Evolutionary conservation across 441 rosid species (phyloP), one percentile per base, ranked within the genome.

Genomic region (Populus hybrid): DNA sequence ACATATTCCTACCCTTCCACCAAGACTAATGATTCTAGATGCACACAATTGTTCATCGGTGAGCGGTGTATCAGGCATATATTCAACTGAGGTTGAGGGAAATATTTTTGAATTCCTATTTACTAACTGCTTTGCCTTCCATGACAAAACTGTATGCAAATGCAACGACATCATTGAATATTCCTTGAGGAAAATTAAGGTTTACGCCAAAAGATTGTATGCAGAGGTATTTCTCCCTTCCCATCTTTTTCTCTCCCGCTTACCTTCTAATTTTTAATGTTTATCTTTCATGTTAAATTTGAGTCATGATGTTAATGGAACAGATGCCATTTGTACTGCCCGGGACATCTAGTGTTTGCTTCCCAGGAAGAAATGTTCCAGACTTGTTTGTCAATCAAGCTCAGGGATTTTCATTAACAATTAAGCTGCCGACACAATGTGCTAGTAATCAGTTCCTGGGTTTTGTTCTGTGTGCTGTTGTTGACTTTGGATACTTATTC

Each of bases 301-400:
- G 0, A 40, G 53, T 46, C 53, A 46, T 46, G 53, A 3, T 69
- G 35, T n/a, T 69, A 9, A 12, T 75, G 77, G 0, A 75, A 35
- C 73, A 61, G 77, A 53, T 8, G 53, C 4, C 16, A 61, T 28
- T 11, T 50, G 6, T 61, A 10, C n/a, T 40, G 36, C 59, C 35
- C 0, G 59, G 26, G 6, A 40, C 36, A 36, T 28, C 70, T 10
- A 50, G 28, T 12, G 10, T 69, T 23, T 76, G 70, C 40, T 34
- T 77, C 20, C 71, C 77, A 18, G 82, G 82, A 63, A 30, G 24
- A 1, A 2, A 30, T 20, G 38, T 82, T 75, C 82, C 80, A 4
- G 63, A 73, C 16, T 82, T 75, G 78, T 76, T 82, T 64, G 11
- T 7, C 36, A 10, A 82, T 79, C 68, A 38, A 69, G 23, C 18